Evolutionary conservation across 129 eudicot species (phyloP).

Genomic region (Calendula officinalis): DNA sequence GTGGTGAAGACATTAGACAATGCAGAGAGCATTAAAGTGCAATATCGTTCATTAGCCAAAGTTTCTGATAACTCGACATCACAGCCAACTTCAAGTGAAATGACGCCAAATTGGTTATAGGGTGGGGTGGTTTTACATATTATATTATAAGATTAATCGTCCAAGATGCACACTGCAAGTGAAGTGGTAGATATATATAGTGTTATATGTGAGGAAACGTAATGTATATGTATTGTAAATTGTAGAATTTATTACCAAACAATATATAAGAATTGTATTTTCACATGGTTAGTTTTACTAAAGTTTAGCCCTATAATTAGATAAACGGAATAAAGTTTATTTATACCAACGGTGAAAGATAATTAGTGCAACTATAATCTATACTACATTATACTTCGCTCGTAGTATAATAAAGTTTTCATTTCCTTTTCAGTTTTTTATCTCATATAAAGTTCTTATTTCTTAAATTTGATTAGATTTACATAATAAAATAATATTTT

Average conservation of each 20-base stretch:
- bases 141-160: neutral
- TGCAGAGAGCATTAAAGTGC: conserved; percentile 91
- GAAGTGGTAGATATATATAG: neutral
- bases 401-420: no score
- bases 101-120: conserved; percentile 53
- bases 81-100: conserved; percentile 40
- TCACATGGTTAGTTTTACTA: no score
- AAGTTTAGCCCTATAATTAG: no score
- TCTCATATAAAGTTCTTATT: no score
- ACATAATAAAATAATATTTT: no score
- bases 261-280: neutral
- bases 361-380: no score
- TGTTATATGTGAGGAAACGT: conserved; percentile 3
- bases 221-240: conserved; percentile 15
- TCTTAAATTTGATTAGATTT: no score
- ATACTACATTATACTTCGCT: no score
- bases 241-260: conserved; percentile 8
- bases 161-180: conserved; percentile 12
- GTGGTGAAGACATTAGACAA: conserved; percentile 94
- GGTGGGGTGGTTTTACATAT: neutral
- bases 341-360: no score
- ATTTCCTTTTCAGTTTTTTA: no score
- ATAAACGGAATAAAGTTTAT: no score
- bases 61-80: conserved; percentile 46
- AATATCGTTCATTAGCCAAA: conserved; percentile 86